Base-by-base conservation (phyloP, 129 eudicot species). In the Escallonia rubra region DNA sequence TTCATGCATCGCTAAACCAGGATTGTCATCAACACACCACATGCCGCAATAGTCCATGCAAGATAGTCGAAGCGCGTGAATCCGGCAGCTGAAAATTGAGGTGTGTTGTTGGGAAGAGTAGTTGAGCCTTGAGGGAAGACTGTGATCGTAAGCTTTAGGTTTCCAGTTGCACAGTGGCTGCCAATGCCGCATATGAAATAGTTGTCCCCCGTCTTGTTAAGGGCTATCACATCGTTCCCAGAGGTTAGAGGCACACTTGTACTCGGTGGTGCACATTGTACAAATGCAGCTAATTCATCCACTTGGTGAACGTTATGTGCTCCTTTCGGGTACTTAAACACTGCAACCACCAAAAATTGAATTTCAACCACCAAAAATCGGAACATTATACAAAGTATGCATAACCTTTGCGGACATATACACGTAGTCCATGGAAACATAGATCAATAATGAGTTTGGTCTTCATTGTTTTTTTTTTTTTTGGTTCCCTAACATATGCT, bases 131-230 rank as follows among this genome's bases (percentile, higher is more conserved):
- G 15, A 54, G 81, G 82, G 45, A 66, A 47, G 72, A 77, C 86
- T 4, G 65, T 66, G 62, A 81, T 81, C 6, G 59, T 62, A n/a
- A 81, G 74, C 63, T 81, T 81, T 79, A 72, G 74, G 57, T 68
- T 81, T 60, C 64, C 65, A 3, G 48, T 42, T 46, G 64, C 76
- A 7, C 86, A 81, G 40, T 81, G 86, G 48, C 72, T 69, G 9
- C 69, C 73, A 9, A 76, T 69, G 6, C 85, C 79, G 52, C 89
- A 83, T 39, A 83, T 83, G 68, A 76, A 83, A 85, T 82, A 83
- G 69, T 83, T 83, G 41, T 69, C 46, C 23, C 89, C 88, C 0
- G 89, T 67, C 23, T 82, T 74, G 43, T 66, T 70, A 43, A 83
- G 82, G 34, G 85, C 57, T 14, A 83, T 11, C 9, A 69, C 61